Evolutionary conservation across 2,329 filamentous ascomycete species (phyloP), one percentile per base, ranked within the genome.

Genomic region (Phialemonium atrogriseum): DNA sequence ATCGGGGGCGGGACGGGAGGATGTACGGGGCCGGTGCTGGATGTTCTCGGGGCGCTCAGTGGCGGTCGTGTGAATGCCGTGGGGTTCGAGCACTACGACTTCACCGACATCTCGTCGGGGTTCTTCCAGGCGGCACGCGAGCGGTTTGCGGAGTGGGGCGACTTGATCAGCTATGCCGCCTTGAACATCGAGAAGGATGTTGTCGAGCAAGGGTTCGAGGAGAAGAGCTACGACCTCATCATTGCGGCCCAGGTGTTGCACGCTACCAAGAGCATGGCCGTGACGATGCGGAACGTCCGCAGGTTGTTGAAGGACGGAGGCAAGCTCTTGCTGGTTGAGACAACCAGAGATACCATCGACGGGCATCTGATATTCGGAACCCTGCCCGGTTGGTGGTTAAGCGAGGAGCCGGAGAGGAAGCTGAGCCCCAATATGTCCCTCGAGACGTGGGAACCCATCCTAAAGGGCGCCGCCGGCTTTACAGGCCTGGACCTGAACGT

Each of bases 71-170:
- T n/a, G n/a, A n/a, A 19, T n/a, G 26, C 26, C 11, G 26, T 5
- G 5, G 26, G 16, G 5, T 12, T 27, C 10, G 26, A 10, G 3
- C 18, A 15, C n/a, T 28, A 28, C 17, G 40, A 42, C 27, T 46
- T 44, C 30, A 48, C 45, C 1, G 45, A 48, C 17, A 35, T 48
- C 4, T 45, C 42, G 1, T 41, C 41, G 9, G 44, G 45, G 3
- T 48, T 59, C 36, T 60, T 62, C 28, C 42, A 45, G 24, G 33
- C 34, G 6, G 55, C 54, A 5, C 43, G 44, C 32, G 44, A 51
- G 13, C 38, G 44, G 20, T 52, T 54, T 18, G 12, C 33, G 20
- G 38, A 40, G 6, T 21, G 17, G 27, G n/a, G 17, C 5, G 15
- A 21, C n/a, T n/a, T 20, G 11, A 7, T 28, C 4, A 13, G 21